Evolutionary conservation across 768 basidiomycete genomes (phyloP).

Genomic region (Russula emetica): DNA sequence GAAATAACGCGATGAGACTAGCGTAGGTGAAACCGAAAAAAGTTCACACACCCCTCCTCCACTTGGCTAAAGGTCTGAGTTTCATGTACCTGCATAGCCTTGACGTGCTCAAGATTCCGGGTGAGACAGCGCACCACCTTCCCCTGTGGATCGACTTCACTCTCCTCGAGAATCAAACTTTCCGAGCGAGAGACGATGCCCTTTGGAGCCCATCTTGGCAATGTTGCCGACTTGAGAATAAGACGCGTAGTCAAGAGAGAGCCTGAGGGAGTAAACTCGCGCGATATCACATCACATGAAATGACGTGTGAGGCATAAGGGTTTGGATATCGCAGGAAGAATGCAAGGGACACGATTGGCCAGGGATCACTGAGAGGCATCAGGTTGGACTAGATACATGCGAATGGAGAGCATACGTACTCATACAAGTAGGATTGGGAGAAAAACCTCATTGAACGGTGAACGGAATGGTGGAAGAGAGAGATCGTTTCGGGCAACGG

Average conservation of each 20-base stretch:
- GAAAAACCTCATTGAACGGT: conserved; percentile 47
- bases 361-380: conserved; percentile 72
- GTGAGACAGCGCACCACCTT: conserved; percentile 74
- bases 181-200: conserved; percentile 81
- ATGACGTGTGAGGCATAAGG: conserved; percentile 91
- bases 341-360: conserved; percentile 88
- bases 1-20: conserved; percentile 12
- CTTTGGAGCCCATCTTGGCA: conserved; percentile 87
- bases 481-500: neutral
- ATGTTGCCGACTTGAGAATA: conserved; percentile 86
- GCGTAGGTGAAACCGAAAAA: neutral
- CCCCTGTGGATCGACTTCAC: conserved; percentile 82
- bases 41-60: conserved; percentile 53
- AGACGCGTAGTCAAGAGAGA: conserved; percentile 82
- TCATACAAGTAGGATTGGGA: conserved; percentile 55
- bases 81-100: conserved; percentile 91
- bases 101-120: conserved; percentile 89
- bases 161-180: conserved; percentile 94
- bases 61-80: conserved; percentile 66
- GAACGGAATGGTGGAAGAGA: conserved; percentile 38
- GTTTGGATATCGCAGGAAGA: conserved; percentile 94
- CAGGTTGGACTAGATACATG: conserved; percentile 13
- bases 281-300: conserved; percentile 93
- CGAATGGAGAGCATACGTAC: conserved; percentile 35
- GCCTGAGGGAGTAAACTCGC: conserved; percentile 65